Base-by-base conservation (phyloP, 1,284 basidiomycete genomes). In the Polyporus tsugae region DNA sequence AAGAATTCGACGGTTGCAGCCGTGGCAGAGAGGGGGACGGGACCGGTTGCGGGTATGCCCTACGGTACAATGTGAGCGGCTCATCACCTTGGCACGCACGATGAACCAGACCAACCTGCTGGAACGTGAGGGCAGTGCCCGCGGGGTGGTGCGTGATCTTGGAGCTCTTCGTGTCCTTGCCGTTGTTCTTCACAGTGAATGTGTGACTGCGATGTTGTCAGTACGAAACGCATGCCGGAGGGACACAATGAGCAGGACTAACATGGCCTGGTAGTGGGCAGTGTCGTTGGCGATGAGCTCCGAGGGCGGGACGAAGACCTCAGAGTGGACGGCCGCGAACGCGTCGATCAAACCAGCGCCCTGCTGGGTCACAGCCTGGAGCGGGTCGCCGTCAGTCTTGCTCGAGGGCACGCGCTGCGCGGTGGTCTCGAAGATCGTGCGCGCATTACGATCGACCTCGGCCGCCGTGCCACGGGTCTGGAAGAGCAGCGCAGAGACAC, bases 221-320 rank as follows among this genome's bases (percentile, higher is more conserved):
- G 13, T 25, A 38, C 4, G 19, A 19, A 57, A 6, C 1, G 17
- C 35, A 49, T 25, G 7, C 7, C 4, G 10, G 55, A n/a, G 2
- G 25, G 7, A 22, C 2, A 19, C 55, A 15, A 60, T 68, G 59
- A 42, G 66, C 68, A 35, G 66, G 2, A 83, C 29, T 29, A 29
- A 89, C 80, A 74, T 63, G 62, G 79, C 74, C 63, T 81, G 77
- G 75, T 88, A 87, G 76, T 91, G 80, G 0, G 86, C 84, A 0
- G 92, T 93, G 78, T 93, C 92, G 77, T 93, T 94, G 63, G 93
- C 80, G 67, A 89, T 78, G 33, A 93, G 79, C 75, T 90, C 85
- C 5, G 86, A 83, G 4, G 89, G 91, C 4, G 84, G 84, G 39
- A 93, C 80, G 29, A 85, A 73, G 4, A 89, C 88, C 11, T 82